Conservation (phyloP, 2,329 filamentous ascomycete genomes). For the Colletotrichum karsti region DNA sequence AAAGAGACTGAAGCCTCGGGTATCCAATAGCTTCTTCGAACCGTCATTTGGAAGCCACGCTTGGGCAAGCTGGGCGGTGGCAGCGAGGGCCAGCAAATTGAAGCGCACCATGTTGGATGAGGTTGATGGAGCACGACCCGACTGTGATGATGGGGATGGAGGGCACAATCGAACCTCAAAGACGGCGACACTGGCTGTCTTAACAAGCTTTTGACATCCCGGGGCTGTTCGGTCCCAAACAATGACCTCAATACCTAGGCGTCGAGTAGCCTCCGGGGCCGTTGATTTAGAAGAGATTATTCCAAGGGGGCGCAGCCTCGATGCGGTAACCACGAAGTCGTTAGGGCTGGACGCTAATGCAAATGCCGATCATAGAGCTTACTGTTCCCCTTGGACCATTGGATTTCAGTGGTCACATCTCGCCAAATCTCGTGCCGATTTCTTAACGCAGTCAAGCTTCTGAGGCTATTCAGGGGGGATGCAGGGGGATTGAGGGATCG, state of each 20-base stretch:
- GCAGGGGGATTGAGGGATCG: background rate
- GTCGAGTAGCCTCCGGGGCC: background rate
- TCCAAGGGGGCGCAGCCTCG: background rate
- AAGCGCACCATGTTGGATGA: constrained; percentile 21
- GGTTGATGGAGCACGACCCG: background rate
- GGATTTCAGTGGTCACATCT: background rate
- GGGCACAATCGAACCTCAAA: background rate
- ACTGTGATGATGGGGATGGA: background rate
- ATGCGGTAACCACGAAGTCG: background rate
- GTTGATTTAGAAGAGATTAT: constrained; percentile 5
- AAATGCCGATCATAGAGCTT: background rate
- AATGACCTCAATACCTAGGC: background rate
- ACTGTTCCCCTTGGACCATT: background rate
- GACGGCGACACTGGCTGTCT: background rate
- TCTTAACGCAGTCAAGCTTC: background rate
- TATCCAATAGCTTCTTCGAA: constrained; percentile 21
- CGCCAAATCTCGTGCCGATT: background rate
- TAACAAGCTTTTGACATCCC: constrained; percentile 11
- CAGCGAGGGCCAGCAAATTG: constrained; percentile 11
- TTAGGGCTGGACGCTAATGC: constrained; percentile 9
- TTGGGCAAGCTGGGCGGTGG: background rate
- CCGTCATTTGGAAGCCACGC: constrained; percentile 21
- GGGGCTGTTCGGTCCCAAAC: background rate
- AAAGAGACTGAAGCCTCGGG: constrained; percentile 24
- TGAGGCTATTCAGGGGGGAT: constrained; percentile 5